These are phyloP conservation scores for Russula compacta DNA, from an alignment of 768 basidiomycete species.

Conservation along the genomic window DNA sequence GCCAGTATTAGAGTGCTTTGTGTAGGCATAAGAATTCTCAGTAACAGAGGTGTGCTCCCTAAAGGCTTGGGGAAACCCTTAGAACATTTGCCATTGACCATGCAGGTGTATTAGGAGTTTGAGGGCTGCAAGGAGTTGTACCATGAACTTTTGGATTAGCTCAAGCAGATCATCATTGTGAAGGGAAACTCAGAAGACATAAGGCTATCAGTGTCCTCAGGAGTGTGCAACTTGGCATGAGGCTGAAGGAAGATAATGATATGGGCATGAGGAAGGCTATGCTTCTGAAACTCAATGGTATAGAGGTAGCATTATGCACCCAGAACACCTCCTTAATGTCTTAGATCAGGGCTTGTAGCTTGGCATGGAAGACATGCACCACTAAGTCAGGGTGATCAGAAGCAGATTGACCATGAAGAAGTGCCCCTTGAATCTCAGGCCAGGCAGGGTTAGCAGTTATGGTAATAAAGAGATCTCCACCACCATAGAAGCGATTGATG, in stretches of 20 bases:
- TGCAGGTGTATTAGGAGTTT: conserved; percentile 1
- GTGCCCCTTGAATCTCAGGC: background rate
- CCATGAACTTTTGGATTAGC: conserved; percentile 34
- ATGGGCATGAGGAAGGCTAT: background rate
- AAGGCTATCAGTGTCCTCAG: background rate
- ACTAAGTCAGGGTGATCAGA: background rate
- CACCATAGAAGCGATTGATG: background rate
- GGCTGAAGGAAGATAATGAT: background rate
- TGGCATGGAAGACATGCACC: background rate
- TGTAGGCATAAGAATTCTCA: conserved; percentile 35
- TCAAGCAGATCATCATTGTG: conserved; percentile 31
- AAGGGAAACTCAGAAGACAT: conserved; percentile 30
- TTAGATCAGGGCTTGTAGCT: background rate
- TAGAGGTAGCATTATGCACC: background rate
- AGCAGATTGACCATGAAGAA: background rate
- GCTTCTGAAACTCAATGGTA: background rate
- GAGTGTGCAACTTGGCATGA: background rate
- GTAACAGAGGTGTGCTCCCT: conserved; percentile 28
- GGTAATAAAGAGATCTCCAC: background rate
- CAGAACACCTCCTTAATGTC: background rate
- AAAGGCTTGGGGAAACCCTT: conserved; percentile 37
- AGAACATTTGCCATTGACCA: conserved; percentile 34
- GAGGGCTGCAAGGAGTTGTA: conserved; percentile 29
- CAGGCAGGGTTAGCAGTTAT: background rate
- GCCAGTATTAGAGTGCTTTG: conserved; percentile 31